A percentile compares a stretch with the other conserved stretches of the same genome.
phyloP scores from a whole-genome alignment of 768 basidiomycete species.

The Leccinum subtestaceum region DNA sequence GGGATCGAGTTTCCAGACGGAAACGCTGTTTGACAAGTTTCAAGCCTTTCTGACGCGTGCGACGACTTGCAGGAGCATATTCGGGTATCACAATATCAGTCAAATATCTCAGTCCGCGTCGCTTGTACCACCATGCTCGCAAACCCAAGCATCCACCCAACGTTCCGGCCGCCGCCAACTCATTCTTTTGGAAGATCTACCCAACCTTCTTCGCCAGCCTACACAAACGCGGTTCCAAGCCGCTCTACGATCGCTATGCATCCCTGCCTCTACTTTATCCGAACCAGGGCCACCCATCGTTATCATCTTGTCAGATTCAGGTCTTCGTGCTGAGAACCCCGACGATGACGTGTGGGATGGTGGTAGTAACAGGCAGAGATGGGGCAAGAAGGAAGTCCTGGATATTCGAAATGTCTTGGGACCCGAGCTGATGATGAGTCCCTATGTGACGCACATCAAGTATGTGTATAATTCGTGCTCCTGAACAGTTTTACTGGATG shows the following conservation, averaged over 20 bases:
- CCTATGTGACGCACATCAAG: slow-evolving; percentile 79
- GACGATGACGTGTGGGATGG: slow-evolving; percentile 50
- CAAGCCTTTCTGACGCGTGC: slow-evolving; percentile 73
- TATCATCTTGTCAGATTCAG: slow-evolving; percentile 80
- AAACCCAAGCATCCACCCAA: not conserved
- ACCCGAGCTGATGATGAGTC: slow-evolving; percentile 61
- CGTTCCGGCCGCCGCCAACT: slow-evolving; percentile 45
- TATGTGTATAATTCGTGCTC: slow-evolving; percentile 35
- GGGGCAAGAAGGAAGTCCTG: slow-evolving; percentile 53
- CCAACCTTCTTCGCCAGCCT: slow-evolving; percentile 76
- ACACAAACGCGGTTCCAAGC: slow-evolving; percentile 74
- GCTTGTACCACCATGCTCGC: slow-evolving; percentile 4
- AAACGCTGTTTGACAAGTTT: slow-evolving; percentile 60
- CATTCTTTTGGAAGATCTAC: slow-evolving; percentile 85
- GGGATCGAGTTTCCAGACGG: slow-evolving; percentile 12
- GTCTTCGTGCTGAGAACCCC: slow-evolving; percentile 63
- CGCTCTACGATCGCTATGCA: slow-evolving; percentile 55
- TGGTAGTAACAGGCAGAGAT: slow-evolving; percentile 38
- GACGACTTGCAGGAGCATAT: slow-evolving; percentile 55
- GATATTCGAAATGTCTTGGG: slow-evolving; percentile 73
- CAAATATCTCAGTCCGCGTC: slow-evolving; percentile 6
- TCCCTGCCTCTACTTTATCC: slow-evolving; percentile 22
- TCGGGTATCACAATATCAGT: slow-evolving; percentile 23
- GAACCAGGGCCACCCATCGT: slow-evolving; percentile 58
- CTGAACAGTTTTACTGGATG: not conserved